phyloP scores from a whole-genome alignment of 345 rosid genomes.

The Salix brachista region DNA sequence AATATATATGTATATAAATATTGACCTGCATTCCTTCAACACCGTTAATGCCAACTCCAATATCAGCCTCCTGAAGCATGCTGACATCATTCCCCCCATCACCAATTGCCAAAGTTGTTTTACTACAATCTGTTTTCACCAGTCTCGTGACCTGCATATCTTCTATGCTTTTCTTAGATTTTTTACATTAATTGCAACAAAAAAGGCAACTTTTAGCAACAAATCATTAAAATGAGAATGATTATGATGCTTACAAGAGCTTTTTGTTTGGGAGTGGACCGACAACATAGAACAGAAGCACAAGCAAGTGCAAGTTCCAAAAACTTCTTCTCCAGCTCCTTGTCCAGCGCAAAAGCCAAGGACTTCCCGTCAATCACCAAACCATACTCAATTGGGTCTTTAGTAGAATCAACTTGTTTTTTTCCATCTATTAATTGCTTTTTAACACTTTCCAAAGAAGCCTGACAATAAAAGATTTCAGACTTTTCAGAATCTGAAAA shows the following conservation, averaged over 20 bases:
- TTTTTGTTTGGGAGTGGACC: conserved; percentile 89
- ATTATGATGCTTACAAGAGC: conserved; percentile 67
- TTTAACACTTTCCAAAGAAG: conserved; percentile 46
- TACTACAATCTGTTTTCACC: conserved; percentile 59
- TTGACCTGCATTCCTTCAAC: conserved; percentile 95
- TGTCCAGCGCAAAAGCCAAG: conserved; percentile 53
- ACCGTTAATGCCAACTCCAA: conserved; percentile 93
- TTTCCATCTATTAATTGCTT: conserved; percentile 46
- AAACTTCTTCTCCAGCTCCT: conserved; percentile 43
- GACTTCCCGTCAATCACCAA: conserved; percentile 88
- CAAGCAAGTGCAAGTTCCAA: conserved; percentile 62
- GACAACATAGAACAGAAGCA: conserved; percentile 78
- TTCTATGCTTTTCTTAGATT: conserved; percentile 42
- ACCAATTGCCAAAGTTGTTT: conserved; percentile 71
- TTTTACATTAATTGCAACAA: conserved; percentile 17
- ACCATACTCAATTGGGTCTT: conserved; percentile 38
- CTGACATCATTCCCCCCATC: conserved; percentile 97
- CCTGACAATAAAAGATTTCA: conserved; percentile 38
- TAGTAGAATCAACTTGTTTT: conserved; percentile 26
- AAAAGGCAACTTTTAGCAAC: neutral
- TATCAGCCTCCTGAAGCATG: conserved; percentile 96
- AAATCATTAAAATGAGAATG: neutral
- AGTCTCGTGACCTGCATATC: conserved; percentile 73
- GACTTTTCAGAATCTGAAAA: conserved; percentile 5
- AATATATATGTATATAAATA: neutral